A percentile compares a stretch with the other conserved stretches of the same genome.
Evolutionary conservation across 2,329 filamentous ascomycete species (phyloP).

Genomic region (Pseudogymnoascus sp.): DNA sequence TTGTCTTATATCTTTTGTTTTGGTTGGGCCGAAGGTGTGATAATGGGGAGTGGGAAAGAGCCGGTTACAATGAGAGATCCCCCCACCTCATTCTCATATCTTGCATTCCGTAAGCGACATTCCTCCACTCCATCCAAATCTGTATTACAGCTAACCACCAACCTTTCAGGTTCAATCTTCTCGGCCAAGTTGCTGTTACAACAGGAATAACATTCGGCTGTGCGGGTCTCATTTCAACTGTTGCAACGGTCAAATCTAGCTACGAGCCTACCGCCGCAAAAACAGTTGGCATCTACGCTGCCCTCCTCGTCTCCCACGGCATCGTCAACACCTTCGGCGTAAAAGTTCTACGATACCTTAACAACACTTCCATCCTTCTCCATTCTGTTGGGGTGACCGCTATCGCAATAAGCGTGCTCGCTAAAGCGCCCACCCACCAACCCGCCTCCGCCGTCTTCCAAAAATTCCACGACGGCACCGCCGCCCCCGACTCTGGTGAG

Average conservation of each 20-base stretch:
- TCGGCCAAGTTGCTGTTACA: slow-evolving; percentile 42
- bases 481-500: slow-evolving; percentile 24
- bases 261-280: slow-evolving; percentile 38
- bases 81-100: not conserved
- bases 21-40: not conserved
- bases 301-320: slow-evolving; percentile 46
- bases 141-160: not conserved
- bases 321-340: slow-evolving; percentile 52
- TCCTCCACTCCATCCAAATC: not conserved
- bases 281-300: slow-evolving; percentile 53
- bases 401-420: slow-evolving; percentile 48
- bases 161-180: slow-evolving; percentile 36
- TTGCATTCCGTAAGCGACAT: not conserved
- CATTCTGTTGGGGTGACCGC: slow-evolving; percentile 46
- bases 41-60: not conserved
- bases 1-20: not conserved
- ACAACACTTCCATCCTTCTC: slow-evolving; percentile 48
- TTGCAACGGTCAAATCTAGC: slow-evolving; percentile 36
- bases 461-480: slow-evolving; percentile 47
- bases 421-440: slow-evolving; percentile 50
- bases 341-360: slow-evolving; percentile 46
- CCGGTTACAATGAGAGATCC: not conserved
- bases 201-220: slow-evolving; percentile 41
- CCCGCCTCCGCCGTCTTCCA: slow-evolving; percentile 49
- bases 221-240: slow-evolving; percentile 38